These are phyloP conservation scores for Penicillium mononematosum DNA, from an alignment of 495 filamentous ascomycete genomes.

Conservation along the genomic window DNA sequence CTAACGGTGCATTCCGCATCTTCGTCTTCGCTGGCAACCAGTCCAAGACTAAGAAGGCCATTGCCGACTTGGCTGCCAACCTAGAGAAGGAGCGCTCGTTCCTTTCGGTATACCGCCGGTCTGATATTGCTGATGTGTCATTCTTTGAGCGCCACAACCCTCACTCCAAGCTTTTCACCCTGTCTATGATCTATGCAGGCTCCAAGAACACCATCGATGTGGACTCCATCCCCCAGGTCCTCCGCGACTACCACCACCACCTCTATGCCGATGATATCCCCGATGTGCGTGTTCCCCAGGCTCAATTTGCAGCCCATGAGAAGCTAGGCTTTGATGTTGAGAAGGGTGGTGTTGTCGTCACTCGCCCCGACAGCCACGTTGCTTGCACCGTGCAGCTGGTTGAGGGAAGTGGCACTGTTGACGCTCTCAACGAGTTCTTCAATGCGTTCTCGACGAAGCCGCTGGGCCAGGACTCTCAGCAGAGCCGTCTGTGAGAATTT, in stretches of 20 bases:
- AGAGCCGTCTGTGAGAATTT: conserved; percentile 39
- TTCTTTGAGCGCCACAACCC: conserved; percentile 82
- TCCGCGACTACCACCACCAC: conserved; percentile 75
- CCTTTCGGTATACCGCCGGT: conserved; percentile 60
- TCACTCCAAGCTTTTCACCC: conserved; percentile 75
- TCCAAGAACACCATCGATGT: conserved; percentile 65
- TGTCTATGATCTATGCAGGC: conserved; percentile 70
- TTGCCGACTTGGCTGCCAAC: conserved; percentile 65
- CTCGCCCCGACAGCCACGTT: conserved; percentile 83
- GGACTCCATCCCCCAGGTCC: conserved; percentile 59
- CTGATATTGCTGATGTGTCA: conserved; percentile 61
- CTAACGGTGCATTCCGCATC: conserved; percentile 84
- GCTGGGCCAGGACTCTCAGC: conserved; percentile 40
- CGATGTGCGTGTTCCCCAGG: conserved; percentile 66
- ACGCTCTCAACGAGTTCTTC: conserved; percentile 84
- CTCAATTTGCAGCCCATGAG: conserved; percentile 72
- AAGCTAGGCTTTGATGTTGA: conserved; percentile 80
- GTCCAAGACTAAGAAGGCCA: conserved; percentile 54
- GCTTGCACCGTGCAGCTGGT: conserved; percentile 69
- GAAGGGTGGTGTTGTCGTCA: conserved; percentile 74
- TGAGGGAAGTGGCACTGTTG: conserved; percentile 73
- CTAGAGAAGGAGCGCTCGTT: conserved; percentile 66
- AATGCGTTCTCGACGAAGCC: conserved; percentile 56
- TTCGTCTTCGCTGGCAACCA: conserved; percentile 79
- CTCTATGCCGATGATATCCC: conserved; percentile 84